Percentiles rank a stretch among this genome's conserved stretches.
Evolutionary conservation across 768 basidiomycete genomes (phyloP).

Genomic region (Pleurotus sapidus): DNA sequence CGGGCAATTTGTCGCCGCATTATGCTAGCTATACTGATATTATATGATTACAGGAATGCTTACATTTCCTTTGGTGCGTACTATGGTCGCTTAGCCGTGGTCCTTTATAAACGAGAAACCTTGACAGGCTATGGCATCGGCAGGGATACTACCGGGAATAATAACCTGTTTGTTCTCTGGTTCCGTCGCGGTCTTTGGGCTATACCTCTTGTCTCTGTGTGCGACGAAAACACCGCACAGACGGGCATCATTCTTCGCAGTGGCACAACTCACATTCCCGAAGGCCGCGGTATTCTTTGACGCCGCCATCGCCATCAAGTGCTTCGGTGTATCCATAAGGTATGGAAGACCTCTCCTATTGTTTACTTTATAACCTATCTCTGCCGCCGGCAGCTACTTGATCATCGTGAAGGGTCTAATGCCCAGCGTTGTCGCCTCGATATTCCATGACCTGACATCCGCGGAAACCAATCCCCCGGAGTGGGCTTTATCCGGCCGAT

Average conservation of each 20-base stretch:
- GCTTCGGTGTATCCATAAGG: constrained; percentile 95
- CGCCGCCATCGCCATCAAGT: constrained; percentile 92
- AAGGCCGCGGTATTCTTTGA: constrained; percentile 87
- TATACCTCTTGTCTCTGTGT: constrained; percentile 85
- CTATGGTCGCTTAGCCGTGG: neutral
- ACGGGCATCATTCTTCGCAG: constrained; percentile 77
- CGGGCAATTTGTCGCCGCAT: constrained; percentile 18
- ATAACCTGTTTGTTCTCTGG: constrained; percentile 86
- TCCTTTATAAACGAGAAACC: neutral
- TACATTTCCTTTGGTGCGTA: constrained; percentile 75
- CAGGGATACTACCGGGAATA: constrained; percentile 87
- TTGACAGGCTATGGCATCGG: constrained; percentile 83
- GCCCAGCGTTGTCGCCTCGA: constrained; percentile 82
- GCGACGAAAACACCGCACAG: constrained; percentile 75
- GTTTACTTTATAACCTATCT: constrained; percentile 2
- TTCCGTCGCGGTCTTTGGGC: constrained; percentile 71
- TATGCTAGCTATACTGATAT: no score
- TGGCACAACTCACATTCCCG: constrained; percentile 87
- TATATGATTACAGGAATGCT: constrained; percentile 63
- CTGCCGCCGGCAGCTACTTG: constrained; percentile 55
- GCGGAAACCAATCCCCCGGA: constrained; percentile 61
- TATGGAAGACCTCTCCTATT: constrained; percentile 28
- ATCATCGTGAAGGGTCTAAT: constrained; percentile 93
- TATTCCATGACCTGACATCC: constrained; percentile 78
- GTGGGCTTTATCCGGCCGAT: constrained; percentile 74